Evolutionary conservation across 106 monocot species (phyloP).

Genomic region (Dendrobium catenatum): DNA sequence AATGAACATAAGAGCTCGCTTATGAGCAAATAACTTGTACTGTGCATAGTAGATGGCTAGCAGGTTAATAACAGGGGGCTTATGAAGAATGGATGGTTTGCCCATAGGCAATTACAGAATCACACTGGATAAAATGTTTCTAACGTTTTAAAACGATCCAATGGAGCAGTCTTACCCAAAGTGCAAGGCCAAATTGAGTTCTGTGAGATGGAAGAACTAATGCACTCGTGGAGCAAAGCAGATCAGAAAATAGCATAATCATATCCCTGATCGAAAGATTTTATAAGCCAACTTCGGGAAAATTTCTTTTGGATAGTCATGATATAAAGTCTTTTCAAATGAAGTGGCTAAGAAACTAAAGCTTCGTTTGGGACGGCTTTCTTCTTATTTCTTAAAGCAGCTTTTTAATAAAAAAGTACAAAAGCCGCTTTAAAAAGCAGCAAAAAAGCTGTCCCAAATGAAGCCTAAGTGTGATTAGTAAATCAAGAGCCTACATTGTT

Average conservation of each 20-base stretch:
- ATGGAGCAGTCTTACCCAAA: slow-evolving; percentile 12
- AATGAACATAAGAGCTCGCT: too few species aligned
- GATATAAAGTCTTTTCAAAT: slow-evolving; percentile 8
- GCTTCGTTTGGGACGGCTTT: too few species aligned
- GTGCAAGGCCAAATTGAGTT: slow-evolving; percentile 12
- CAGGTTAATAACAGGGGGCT: too few species aligned
- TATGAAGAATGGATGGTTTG: too few species aligned
- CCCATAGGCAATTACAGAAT: too few species aligned
- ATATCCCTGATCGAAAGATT: slow-evolving; percentile 18
- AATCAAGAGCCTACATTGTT: slow-evolving; percentile 17
- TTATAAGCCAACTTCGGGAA: slow-evolving; percentile 9
- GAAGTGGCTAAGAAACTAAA: slow-evolving; percentile 7
- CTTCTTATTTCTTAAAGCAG: too few species aligned
- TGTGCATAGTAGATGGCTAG: too few species aligned
- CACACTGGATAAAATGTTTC: background rate
- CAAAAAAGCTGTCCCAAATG: too few species aligned
- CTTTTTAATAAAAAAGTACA: too few species aligned
- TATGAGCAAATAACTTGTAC: too few species aligned
- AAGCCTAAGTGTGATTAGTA: slow-evolving; percentile 9
- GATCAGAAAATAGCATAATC: slow-evolving; percentile 20
- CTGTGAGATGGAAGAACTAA: slow-evolving; percentile 12
- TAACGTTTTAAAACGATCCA: background rate
- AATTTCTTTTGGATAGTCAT: slow-evolving; percentile 12
- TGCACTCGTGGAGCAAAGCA: slow-evolving; percentile 13
- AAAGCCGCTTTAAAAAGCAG: too few species aligned